These are phyloP conservation scores for Candida maesae DNA, from an alignment of 805 yeast species.

Conservation along the genomic window DNA sequence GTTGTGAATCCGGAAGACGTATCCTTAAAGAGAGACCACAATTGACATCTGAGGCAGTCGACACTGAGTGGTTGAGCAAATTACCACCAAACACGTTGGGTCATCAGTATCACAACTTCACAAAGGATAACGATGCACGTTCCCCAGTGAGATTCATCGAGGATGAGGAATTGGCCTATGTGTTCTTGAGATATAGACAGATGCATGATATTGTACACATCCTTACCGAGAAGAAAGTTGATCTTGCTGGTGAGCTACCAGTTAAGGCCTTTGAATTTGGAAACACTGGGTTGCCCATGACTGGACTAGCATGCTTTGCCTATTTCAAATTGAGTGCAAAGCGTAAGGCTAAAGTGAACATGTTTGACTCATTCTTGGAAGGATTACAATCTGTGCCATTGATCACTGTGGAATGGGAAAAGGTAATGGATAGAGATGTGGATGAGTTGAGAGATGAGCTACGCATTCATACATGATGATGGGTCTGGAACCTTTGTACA, in stretches of 20 bases:
- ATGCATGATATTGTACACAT: slow-evolving; percentile 98
- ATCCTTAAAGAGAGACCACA: slow-evolving; percentile 78
- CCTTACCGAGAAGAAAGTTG: slow-evolving; percentile 82
- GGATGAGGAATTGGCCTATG: slow-evolving; percentile 85
- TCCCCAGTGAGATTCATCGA: slow-evolving; percentile 84
- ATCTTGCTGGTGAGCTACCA: slow-evolving; percentile 95
- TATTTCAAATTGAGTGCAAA: slow-evolving; percentile 67
- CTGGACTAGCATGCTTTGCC: slow-evolving; percentile 85
- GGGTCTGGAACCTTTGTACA: not conserved
- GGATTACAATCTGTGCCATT: slow-evolving; percentile 73
- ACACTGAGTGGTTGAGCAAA: slow-evolving; percentile 53
- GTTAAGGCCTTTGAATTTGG: slow-evolving; percentile 90
- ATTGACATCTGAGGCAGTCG: slow-evolving; percentile 67
- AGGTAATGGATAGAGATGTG: slow-evolving; percentile 66
- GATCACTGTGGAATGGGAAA: slow-evolving; percentile 91
- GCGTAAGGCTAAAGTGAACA: slow-evolving; percentile 50
- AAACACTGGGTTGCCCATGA: slow-evolving; percentile 92
- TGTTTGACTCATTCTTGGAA: slow-evolving; percentile 66
- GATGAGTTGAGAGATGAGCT: slow-evolving; percentile 66
- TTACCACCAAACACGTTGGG: slow-evolving; percentile 76
- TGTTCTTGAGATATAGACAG: slow-evolving; percentile 92
- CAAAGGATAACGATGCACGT: slow-evolving; percentile 91
- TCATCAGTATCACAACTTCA: slow-evolving; percentile 74
- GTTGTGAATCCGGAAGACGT: slow-evolving; percentile 70
- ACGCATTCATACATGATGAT: slow-evolving; percentile 41